Conservation (phyloP, 2,329 filamentous ascomycete species). For the Fusarium anguioides region DNA sequence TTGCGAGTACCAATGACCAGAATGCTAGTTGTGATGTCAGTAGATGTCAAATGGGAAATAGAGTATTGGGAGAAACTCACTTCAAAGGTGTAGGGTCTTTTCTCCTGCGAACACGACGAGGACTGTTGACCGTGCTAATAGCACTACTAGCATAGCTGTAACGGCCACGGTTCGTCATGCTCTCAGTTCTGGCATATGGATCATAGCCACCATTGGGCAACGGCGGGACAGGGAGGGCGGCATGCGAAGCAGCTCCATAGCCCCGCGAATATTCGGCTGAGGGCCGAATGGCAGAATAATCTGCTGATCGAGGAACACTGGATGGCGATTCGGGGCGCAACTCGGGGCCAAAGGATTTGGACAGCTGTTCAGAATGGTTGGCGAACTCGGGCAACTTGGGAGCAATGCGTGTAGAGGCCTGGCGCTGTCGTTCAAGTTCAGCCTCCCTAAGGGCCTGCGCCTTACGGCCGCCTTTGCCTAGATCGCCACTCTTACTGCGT, state of each 20-base stretch:
- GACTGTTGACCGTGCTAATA: conserved; percentile 91
- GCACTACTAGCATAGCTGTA: conserved; percentile 97
- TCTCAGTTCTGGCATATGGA: conserved; percentile 85
- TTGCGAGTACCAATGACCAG: conserved; percentile 88
- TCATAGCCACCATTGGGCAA: conserved; percentile 74
- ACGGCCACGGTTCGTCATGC: conserved; percentile 95
- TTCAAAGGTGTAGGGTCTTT: conserved; percentile 99
- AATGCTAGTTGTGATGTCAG: conserved; percentile 67
- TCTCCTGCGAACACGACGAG: conserved; percentile 88
- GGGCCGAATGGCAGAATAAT: conserved; percentile 55
- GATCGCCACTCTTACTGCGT: conserved; percentile 74
- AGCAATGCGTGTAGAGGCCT: conserved; percentile 59
- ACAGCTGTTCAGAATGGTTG: conserved; percentile 59
- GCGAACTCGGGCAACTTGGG: conserved; percentile 65
- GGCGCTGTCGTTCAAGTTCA: conserved; percentile 63
- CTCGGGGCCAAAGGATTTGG: conserved; percentile 62
- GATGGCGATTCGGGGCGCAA: conserved; percentile 71
- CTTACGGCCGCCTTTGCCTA: conserved; percentile 70
- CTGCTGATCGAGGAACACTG: conserved; percentile 63
- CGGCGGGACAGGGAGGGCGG: conserved; percentile 64
- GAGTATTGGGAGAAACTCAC: conserved; percentile 68
- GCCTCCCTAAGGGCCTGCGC: conserved; percentile 64
- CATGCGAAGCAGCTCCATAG: conserved; percentile 52
- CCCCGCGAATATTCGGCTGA: conserved; percentile 63
- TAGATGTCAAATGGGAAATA: not conserved